A percentile compares a stretch with the other conserved stretches of the same genome.
These are phyloP conservation scores for Aureobasidium uvarum DNA, from an alignment of 2,329 filamentous ascomycete species.

Conservation along the genomic window DNA sequence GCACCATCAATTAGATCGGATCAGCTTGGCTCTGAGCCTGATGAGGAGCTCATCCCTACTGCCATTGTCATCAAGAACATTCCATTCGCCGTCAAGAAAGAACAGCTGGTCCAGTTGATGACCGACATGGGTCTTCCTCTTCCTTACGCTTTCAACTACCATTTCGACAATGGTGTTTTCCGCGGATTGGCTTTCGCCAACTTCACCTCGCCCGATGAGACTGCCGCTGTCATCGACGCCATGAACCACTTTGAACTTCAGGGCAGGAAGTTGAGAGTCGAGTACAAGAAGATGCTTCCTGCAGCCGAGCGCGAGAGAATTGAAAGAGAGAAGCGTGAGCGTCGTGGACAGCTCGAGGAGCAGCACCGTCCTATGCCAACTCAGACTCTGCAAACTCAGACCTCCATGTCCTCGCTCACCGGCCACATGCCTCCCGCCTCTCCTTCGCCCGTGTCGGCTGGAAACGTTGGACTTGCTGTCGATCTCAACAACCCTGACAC, in stretches of 20 bases:
- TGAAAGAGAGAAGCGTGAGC: slow-evolving; percentile 94
- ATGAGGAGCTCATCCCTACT: slow-evolving; percentile 92
- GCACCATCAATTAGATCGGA: slow-evolving; percentile 45
- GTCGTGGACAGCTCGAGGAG: slow-evolving; percentile 92
- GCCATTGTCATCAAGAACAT: slow-evolving; percentile 99
- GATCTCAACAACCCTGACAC: slow-evolving; percentile 90
- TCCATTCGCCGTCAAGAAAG: slow-evolving; percentile 96
- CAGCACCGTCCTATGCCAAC: slow-evolving; percentile 75
- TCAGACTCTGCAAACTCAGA: slow-evolving; percentile 73
- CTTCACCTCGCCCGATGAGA: slow-evolving; percentile 94
- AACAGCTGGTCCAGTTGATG: slow-evolving; percentile 91
- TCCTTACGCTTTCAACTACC: slow-evolving; percentile 98
- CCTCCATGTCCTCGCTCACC: slow-evolving; percentile 77
- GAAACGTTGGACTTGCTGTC: slow-evolving; percentile 59
- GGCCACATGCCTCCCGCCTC: slow-evolving; percentile 61
- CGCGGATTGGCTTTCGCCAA: slow-evolving; percentile 95
- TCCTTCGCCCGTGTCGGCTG: slow-evolving; percentile 65
- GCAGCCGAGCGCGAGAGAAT: slow-evolving; percentile 92
- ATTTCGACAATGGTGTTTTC: slow-evolving; percentile 98
- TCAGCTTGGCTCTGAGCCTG: slow-evolving; percentile 53
- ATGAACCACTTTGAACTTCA: slow-evolving; percentile 97
- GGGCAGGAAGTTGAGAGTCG: slow-evolving; percentile 88
- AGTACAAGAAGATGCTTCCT: slow-evolving; percentile 99
- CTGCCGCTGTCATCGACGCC: slow-evolving; percentile 82
- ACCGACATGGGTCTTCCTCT: slow-evolving; percentile 88